These are phyloP conservation scores for Multifurca ochricompacta DNA, from an alignment of 768 basidiomycete genomes.

Conservation along the genomic window DNA sequence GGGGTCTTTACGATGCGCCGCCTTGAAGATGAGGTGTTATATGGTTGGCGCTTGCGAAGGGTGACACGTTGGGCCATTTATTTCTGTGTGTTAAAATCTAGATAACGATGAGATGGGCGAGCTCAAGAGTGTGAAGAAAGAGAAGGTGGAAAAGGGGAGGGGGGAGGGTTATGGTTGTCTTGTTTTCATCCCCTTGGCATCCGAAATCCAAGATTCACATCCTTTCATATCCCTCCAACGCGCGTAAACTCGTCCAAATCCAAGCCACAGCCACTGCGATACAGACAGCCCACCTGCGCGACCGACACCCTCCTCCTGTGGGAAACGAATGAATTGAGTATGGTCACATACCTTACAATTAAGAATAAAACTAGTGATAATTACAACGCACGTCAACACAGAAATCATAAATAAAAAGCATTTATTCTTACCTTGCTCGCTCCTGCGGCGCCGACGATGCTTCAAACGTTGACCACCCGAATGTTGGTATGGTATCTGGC, in stretches of 20 bases:
- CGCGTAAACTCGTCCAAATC: no score
- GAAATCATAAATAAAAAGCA: background rate
- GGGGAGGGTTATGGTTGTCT: background rate
- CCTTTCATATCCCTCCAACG: background rate
- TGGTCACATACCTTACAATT: constrained; percentile 3
- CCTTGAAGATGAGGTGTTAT: constrained; percentile 97
- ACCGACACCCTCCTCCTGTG: no score
- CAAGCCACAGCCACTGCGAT: no score
- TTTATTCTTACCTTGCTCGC: constrained; percentile 10
- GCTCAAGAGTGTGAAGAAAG: background rate
- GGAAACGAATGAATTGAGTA: background rate
- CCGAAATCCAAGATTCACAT: background rate
- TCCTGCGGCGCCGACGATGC: constrained; percentile 1
- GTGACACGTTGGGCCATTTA: constrained; percentile 99
- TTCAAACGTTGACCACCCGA: background rate
- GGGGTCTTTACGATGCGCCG: constrained; percentile 96
- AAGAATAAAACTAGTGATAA: background rate
- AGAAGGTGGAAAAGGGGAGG: background rate
- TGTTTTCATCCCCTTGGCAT: background rate
- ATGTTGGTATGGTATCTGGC: background rate
- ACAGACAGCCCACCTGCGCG: no score
- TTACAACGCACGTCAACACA: background rate
- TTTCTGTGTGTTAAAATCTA: background rate
- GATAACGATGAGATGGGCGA: background rate
- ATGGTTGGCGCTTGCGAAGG: constrained; percentile 95